Evolutionary conservation across 225 moss, liverwort and hornwort species (phyloP).

Genomic region (Climacium dendroides): DNA sequence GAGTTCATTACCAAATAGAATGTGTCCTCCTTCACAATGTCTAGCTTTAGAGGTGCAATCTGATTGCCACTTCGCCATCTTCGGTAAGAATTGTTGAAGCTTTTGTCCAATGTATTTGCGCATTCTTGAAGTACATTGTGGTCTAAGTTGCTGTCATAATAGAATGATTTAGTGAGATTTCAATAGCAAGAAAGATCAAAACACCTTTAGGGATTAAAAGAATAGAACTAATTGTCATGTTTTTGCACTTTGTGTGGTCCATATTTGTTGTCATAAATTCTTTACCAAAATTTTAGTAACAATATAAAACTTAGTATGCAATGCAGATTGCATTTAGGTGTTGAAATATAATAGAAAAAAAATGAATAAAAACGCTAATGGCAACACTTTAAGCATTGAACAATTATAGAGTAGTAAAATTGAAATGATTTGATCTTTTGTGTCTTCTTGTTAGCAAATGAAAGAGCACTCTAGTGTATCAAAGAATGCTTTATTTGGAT

Average conservation of each 20-base stretch:
- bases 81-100: background rate
- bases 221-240: background rate
- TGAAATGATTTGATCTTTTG: background rate
- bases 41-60: slow-evolving; percentile 21
- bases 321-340: background rate
- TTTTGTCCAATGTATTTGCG: slow-evolving; percentile 16
- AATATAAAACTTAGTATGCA: background rate
- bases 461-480: background rate
- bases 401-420: too few relatives aligned
- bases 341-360: background rate
- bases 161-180: background rate
- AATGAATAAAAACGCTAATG: background rate
- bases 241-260: background rate
- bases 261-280: background rate
- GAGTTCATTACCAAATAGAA: slow-evolving; percentile 8
- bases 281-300: background rate
- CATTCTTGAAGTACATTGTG: slow-evolving; percentile 20
- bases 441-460: background rate
- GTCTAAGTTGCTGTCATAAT: slow-evolving; percentile 3
- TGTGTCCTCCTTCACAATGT: slow-evolving; percentile 18
- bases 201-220: background rate
- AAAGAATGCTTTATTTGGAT: background rate
- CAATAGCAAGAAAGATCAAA: background rate
- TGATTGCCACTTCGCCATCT: slow-evolving; percentile 14
- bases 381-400: background rate